Percentiles rank a stretch among this genome's conserved stretches.
phyloP scores from a whole-genome alignment of 164 flowering plant species.

The Nelumbo lutea region DNA sequence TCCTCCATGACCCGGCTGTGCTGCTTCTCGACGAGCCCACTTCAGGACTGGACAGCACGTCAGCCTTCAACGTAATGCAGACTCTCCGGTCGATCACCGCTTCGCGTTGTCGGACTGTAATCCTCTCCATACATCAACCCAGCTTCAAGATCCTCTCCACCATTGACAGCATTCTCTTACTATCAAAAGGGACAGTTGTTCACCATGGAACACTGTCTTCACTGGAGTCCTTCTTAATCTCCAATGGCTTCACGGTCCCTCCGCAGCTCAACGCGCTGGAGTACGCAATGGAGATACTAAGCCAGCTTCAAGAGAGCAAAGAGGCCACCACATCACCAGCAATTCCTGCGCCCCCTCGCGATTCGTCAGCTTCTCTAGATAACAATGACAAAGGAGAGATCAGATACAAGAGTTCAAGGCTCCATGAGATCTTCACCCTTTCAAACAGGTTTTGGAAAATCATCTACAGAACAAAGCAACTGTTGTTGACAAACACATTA shows the following conservation, averaged over 20 bases:
- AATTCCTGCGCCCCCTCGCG: background rate
- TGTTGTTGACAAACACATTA: constrained; percentile 67
- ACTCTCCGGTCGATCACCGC: constrained; percentile 47
- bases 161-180: constrained; percentile 57
- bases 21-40: constrained; percentile 93
- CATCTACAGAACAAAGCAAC: constrained; percentile 80
- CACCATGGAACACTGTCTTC: constrained; percentile 73
- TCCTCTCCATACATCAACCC: constrained; percentile 92
- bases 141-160: constrained; percentile 74
- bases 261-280: constrained; percentile 87
- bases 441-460: constrained; percentile 76
- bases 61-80: constrained; percentile 76
- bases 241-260: constrained; percentile 67
- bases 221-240: constrained; percentile 37
- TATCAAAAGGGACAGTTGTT: constrained; percentile 66
- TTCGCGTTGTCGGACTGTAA: constrained; percentile 53
- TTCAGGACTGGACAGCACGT: constrained; percentile 80
- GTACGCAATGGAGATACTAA: constrained; percentile 80
- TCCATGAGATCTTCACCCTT: constrained; percentile 51
- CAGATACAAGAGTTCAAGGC: constrained; percentile 54
- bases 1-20: constrained; percentile 79
- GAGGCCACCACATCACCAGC: constrained; percentile 9
- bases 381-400: constrained; percentile 15
- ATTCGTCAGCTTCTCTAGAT: constrained; percentile 2
- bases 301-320: constrained; percentile 34